phyloP scores from a whole-genome alignment of 2,329 filamentous ascomycete genomes.

The Botrytis pseudocinerea region DNA sequence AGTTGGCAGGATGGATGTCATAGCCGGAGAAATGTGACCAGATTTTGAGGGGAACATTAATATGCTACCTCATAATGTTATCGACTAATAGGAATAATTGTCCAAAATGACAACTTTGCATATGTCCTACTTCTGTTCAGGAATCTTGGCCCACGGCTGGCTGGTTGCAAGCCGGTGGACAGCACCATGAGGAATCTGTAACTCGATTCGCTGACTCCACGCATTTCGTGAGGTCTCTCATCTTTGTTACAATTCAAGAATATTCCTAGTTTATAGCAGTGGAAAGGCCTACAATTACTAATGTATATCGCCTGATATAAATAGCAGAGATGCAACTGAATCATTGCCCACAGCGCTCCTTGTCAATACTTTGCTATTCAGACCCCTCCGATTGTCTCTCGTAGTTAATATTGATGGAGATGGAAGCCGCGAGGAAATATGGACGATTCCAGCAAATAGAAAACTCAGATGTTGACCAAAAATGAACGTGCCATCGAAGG shows the following conservation, averaged over 20 bases:
- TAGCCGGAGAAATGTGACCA: no score
- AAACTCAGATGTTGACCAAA: background rate
- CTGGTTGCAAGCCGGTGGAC: background rate
- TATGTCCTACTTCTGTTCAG: background rate
- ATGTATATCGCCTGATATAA: background rate
- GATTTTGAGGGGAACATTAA: no score
- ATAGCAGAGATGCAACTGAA: background rate
- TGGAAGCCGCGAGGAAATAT: background rate
- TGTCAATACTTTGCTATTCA: background rate
- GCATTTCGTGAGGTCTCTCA: background rate
- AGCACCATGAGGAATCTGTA: background rate
- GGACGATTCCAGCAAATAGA: background rate
- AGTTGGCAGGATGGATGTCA: background rate
- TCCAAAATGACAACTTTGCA: background rate
- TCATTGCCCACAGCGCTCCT: background rate
- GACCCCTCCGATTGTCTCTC: background rate
- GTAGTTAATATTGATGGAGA: background rate
- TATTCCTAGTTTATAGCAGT: background rate
- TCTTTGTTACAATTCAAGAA: background rate
- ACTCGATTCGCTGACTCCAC: background rate
- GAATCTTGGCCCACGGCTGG: background rate
- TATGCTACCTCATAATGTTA: background rate
- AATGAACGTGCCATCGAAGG: background rate
- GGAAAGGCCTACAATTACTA: fast-evolving
- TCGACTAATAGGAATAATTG: background rate